Percentiles rank a stretch among this genome's conserved stretches.
These are phyloP conservation scores for Gracilaria vermiculophylla DNA, from an alignment of 23 red algal genomes.

Conservation along the genomic window DNA sequence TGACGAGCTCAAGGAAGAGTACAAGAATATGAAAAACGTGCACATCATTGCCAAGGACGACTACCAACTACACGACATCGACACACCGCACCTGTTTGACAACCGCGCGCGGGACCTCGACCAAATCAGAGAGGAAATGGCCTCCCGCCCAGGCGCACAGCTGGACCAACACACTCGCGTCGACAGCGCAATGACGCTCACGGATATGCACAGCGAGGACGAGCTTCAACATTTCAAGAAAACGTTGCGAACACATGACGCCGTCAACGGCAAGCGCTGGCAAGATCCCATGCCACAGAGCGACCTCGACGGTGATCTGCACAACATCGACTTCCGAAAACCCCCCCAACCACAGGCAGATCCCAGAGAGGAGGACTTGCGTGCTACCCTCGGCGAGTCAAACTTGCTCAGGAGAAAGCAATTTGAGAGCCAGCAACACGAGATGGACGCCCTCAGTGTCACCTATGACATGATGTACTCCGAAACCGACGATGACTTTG, in stretches of 20 bases:
- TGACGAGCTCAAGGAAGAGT: conserved; percentile 41
- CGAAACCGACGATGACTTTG: background rate
- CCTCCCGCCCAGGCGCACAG: background rate
- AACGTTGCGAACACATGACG: background rate
- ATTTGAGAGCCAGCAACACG: background rate
- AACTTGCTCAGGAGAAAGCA: background rate
- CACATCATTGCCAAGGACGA: conserved; percentile 44
- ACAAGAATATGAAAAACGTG: conserved; percentile 1
- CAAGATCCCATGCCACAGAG: conserved; percentile 31
- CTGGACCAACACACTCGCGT: background rate
- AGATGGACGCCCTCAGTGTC: background rate
- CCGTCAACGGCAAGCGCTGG: conserved; percentile 29
- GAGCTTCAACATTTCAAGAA: conserved; percentile 11
- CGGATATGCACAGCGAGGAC: conserved; percentile 16
- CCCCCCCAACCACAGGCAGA: background rate
- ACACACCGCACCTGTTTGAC: conserved; percentile 17
- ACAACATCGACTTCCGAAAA: conserved; percentile 9
- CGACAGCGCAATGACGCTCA: background rate
- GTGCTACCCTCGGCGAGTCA: background rate
- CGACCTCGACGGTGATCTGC: conserved; percentile 26
- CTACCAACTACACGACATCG: conserved; percentile 21
- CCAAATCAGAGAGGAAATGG: conserved; percentile 15
- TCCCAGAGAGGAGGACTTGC: background rate
- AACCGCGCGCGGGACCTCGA: conserved; percentile 32
- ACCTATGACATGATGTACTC: conserved; percentile 17